Evolutionary conservation across 139 green algal genomes (phyloP).

Genomic region (Gonium pectorale): DNA sequence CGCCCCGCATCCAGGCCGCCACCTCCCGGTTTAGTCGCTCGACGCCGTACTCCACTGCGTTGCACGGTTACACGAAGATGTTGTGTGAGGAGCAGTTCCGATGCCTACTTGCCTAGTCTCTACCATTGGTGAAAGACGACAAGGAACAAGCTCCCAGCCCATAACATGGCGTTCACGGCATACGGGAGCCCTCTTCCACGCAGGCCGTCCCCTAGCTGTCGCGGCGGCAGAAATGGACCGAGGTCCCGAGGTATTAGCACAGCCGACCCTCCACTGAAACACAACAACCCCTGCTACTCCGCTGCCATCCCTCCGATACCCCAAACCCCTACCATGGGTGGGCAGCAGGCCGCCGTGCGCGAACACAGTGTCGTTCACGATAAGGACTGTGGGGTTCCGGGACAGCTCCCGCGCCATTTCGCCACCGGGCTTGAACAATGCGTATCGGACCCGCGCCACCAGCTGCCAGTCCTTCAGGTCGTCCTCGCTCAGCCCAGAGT

Average conservation of each 20-base stretch:
- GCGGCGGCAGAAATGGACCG: too few relatives aligned
- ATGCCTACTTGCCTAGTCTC: too few relatives aligned
- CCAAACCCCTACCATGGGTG: conserved; percentile 74
- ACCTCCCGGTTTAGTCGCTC: conserved; percentile 91
- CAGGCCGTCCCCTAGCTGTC: too few relatives aligned
- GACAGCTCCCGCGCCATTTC: conserved; percentile 85
- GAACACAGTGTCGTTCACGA: conserved; percentile 95
- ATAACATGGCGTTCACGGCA: too few relatives aligned
- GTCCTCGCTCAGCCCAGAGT: conserved; percentile 73
- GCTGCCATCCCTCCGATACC: neutral
- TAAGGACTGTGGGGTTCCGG: conserved; percentile 90
- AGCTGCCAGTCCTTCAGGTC: conserved; percentile 68
- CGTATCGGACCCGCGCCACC: conserved; percentile 61
- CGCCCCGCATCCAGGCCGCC: conserved; percentile 87
- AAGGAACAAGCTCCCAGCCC: too few relatives aligned
- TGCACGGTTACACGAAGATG: too few relatives aligned
- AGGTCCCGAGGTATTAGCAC: too few relatives aligned
- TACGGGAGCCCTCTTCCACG: too few relatives aligned
- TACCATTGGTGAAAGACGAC: too few relatives aligned
- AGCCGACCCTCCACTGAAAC: too few relatives aligned
- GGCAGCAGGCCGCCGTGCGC: conserved; percentile 91
- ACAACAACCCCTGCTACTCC: neutral
- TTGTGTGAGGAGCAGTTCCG: too few relatives aligned
- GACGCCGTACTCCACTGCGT: conserved; percentile 83
- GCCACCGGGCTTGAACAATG: conserved; percentile 86